Evolutionary conservation across 208 protist genomes (phyloP).

Genomic region (Herpetomonas samuelpessoai): DNA sequence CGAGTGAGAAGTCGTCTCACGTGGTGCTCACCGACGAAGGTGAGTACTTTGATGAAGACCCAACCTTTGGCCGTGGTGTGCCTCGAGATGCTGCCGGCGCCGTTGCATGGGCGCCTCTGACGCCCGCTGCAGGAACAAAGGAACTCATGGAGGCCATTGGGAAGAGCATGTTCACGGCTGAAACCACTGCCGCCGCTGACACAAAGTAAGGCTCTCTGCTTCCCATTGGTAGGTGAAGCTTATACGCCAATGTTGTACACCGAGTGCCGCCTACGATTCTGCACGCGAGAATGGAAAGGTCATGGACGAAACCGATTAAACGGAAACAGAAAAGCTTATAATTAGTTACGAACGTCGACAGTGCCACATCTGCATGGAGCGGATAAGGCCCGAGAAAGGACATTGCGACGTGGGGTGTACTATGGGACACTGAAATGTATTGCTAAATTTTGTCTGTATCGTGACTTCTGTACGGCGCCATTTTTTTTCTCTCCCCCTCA

Average conservation of each 20-base stretch:
- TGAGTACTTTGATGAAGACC: conserved; percentile 84
- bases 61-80: conserved; percentile 68
- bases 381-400: no score
- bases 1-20: no score
- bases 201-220: not conserved
- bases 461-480: not conserved
- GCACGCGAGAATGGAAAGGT: no score
- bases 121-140: conserved; percentile 20
- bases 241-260: no score
- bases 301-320: no score
- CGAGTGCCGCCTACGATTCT: no score
- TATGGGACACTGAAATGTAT: no score
- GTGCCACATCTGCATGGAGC: no score
- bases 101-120: conserved; percentile 39
- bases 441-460: not conserved
- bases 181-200: not conserved
- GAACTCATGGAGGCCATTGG: conserved; percentile 22
- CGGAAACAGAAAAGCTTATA: no score
- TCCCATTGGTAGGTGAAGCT: no score
- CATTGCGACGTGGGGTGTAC: no score
- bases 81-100: conserved; percentile 51
- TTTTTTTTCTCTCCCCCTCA: conserved; percentile 1
- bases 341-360: no score
- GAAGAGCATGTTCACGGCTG: conserved; percentile 8
- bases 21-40: conserved; percentile 68